These are phyloP conservation scores for Rhexocercosporidium sp. DNA, from an alignment of 2,329 filamentous ascomycete species.

Conservation along the genomic window DNA sequence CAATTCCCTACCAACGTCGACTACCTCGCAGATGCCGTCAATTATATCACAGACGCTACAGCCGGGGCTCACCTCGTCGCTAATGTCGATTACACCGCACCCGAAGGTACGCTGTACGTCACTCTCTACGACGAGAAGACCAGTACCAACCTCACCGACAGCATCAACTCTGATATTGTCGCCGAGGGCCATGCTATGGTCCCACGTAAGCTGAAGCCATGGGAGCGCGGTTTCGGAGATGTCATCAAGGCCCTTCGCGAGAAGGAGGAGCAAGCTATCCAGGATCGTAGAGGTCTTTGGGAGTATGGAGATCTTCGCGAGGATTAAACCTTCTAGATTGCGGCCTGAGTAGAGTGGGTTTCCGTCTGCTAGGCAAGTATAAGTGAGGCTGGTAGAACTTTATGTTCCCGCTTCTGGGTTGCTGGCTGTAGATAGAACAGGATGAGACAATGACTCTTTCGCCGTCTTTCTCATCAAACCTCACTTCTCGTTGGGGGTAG, in stretches of 20 bases:
- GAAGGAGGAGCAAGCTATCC: conserved; percentile 80
- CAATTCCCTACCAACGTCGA: conserved; percentile 84
- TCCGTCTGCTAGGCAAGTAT: neutral
- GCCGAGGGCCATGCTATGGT: conserved; percentile 88
- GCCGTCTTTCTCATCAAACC: too few relatives aligned
- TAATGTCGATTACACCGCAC: conserved; percentile 85
- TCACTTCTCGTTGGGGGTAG: too few relatives aligned
- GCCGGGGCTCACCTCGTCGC: conserved; percentile 81
- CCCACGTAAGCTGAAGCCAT: conserved; percentile 86
- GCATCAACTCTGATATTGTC: conserved; percentile 88
- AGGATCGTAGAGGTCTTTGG: conserved; percentile 86
- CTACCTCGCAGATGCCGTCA: conserved; percentile 81
- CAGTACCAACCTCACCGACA: conserved; percentile 70
- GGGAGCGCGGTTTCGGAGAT: conserved; percentile 79
- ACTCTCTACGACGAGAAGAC: conserved; percentile 83
- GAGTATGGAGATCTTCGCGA: conserved; percentile 97
- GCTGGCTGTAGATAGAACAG: neutral
- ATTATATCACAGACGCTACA: conserved; percentile 76
- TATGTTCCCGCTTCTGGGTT: neutral
- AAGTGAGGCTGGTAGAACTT: neutral
- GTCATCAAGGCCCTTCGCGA: conserved; percentile 75
- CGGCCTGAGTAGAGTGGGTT: neutral
- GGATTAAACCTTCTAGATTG: conserved; percentile 57
- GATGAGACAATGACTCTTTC: too few relatives aligned
- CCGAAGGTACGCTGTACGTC: conserved; percentile 82